phyloP scores from a whole-genome alignment of 257 asterid species.

The Solanum etuberosum region DNA sequence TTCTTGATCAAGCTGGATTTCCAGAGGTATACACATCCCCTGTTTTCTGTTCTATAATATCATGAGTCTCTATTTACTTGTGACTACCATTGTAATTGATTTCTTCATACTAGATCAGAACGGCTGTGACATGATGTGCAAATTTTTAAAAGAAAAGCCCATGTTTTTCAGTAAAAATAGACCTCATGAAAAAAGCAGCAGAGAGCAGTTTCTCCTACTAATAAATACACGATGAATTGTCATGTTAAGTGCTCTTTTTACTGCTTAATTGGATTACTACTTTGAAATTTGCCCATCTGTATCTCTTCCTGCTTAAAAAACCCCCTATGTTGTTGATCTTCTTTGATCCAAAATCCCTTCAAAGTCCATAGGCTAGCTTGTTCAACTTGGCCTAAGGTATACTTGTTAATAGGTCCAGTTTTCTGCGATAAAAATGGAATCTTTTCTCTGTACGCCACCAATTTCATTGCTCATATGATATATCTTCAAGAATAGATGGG shows the following conservation, averaged over 20 bases:
- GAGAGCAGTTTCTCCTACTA: not conserved
- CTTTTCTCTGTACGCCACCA: not conserved
- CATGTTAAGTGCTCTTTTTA: not conserved
- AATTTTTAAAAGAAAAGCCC: not conserved
- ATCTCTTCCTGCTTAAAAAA: not conserved
- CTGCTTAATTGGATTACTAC: not conserved
- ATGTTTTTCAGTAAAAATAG: not conserved
- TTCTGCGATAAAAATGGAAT: not conserved
- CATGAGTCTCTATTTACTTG: not conserved
- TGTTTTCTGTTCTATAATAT: not conserved
- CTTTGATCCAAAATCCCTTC: not conserved
- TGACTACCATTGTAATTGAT: not conserved
- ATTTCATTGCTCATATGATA: not conserved
- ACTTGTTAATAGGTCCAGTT: not conserved
- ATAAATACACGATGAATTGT: not conserved
- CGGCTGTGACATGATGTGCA: not conserved
- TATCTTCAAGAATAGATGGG: not conserved
- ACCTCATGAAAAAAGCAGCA: not conserved
- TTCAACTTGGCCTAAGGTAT: not conserved
- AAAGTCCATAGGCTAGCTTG: not conserved
- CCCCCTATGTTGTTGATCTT: not conserved
- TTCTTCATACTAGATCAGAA: not conserved
- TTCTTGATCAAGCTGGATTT: slow-evolving; percentile 94
- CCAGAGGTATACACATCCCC: slow-evolving; percentile 41
- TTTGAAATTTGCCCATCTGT: not conserved